Evolutionary conservation across 352 stramenopile species (phyloP), one percentile per base, ranked within the genome.

Genomic region (Phytophthora cactorum): DNA sequence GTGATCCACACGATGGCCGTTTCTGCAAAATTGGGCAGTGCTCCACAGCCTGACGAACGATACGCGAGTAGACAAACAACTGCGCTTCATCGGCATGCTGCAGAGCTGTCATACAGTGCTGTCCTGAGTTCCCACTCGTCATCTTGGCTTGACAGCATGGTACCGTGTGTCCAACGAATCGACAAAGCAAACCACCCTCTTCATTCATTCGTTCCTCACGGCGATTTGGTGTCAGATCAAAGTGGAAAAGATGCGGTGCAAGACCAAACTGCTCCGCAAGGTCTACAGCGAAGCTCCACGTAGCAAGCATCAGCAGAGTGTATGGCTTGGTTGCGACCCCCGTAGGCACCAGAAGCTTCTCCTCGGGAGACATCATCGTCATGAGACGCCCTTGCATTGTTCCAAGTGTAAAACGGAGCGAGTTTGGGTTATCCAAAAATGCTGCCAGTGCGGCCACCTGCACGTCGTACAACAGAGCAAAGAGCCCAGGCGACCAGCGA

Each of bases 361-460:
- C 77, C 8, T 57, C 55, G 0, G 36, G 47, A 29, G 76, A 79
- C 29, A 86, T 52, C 77, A 86, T 86, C 12, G 75, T 72, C 32
- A 82, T 51, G 5, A 85, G 49, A 14, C 77, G 74, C 0, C 77
- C 75, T 39, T 86, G 77, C 52, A 84, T 77, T 8, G 80, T 88
- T 45, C 75, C 75, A 7, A 83, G 47, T 9, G 70, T 82, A 29
- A 64, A 86, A 5, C 78, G 77, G 29, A 74, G 63, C 14, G 43
- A 31, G 8, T 72, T 63, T 41, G 75, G 70, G 14, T 86, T 59
- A 65, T 85, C 60, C n/a, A 83, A n/a, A 59, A 82, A 85, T 12
- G 75, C 73, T 1, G 77, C 72, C 27, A 88, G 66, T 8, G 63
- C 51, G 5, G 70, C 80, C 22, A 85, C 54, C 32, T 86, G 75